Percentiles rank a stretch among this genome's conserved stretches.
phyloP scores from a whole-genome alignment of 2,329 filamentous ascomycete genomes.

The Phialocephala sp. region DNA sequence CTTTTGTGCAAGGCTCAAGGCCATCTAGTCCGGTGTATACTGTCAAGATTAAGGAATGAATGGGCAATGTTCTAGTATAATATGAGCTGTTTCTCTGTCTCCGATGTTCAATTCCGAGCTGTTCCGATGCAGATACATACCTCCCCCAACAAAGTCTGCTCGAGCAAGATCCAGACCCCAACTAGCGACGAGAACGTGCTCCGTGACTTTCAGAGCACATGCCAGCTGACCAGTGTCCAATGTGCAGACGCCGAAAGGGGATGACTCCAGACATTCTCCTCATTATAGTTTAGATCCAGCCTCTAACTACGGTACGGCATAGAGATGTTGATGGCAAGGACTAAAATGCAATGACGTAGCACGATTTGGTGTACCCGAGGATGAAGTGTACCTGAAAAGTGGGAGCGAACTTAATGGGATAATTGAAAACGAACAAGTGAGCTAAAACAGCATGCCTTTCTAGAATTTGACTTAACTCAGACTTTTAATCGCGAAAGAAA shows the following conservation, averaged over 20 bases:
- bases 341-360: conserved; percentile 5
- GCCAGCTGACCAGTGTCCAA: background rate
- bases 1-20: conserved; percentile 2
- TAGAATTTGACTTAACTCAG: background rate
- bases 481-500: background rate
- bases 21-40: conserved; percentile 15
- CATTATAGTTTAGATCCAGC: background rate
- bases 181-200: background rate
- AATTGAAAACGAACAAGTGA: background rate
- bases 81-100: background rate
- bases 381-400: background rate
- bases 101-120: background rate
- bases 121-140: background rate
- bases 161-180: background rate
- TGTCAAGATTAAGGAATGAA: conserved; percentile 23
- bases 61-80: conserved; percentile 16
- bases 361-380: background rate
- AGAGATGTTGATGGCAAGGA: background rate
- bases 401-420: background rate
- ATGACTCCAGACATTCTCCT: background rate
- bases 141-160: background rate
- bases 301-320: background rate
- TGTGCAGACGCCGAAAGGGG: background rate
- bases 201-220: background rate
- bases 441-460: background rate